phyloP scores from a whole-genome alignment of 345 rosid species.

The Anastatica hierochuntica region DNA sequence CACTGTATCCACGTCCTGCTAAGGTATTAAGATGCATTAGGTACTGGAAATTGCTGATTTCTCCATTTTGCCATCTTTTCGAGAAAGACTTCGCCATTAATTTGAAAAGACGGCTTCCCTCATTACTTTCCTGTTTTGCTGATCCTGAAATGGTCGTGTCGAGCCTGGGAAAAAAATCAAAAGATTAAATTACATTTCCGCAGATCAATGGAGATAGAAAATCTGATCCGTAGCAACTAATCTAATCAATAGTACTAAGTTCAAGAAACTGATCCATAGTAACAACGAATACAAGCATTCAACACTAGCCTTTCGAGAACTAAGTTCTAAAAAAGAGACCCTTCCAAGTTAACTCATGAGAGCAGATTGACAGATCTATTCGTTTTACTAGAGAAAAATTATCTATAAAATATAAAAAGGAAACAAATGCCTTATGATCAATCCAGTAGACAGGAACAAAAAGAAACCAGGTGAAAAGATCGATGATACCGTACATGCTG shows the following conservation, averaged over 20 bases:
- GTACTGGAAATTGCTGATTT: conserved; percentile 93
- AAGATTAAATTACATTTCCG: not conserved
- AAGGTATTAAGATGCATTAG: conserved; percentile 94
- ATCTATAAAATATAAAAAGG: too few species aligned
- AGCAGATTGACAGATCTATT: too few species aligned
- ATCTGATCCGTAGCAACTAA: too few species aligned
- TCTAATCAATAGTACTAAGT: too few species aligned
- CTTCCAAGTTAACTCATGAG: too few species aligned
- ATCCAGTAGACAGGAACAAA: conserved; percentile 10
- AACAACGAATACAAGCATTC: too few species aligned
- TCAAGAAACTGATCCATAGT: too few species aligned
- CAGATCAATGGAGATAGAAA: too few species aligned
- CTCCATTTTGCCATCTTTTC: conserved; percentile 97
- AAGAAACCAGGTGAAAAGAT: conserved; percentile 10
- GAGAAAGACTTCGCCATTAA: conserved; percentile 83
- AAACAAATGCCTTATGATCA: too few species aligned
- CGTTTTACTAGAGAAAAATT: not conserved
- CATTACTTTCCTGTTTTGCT: conserved; percentile 67
- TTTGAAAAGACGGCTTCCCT: conserved; percentile 84
- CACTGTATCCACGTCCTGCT: conserved; percentile 96
- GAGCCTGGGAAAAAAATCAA: conserved; percentile 41
- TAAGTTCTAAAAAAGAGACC: too few species aligned
- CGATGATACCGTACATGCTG: conserved; percentile 58
- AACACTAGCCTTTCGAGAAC: too few species aligned
- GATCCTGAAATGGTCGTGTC: conserved; percentile 91